Evolutionary conservation across 2,329 filamentous ascomycete genomes (phyloP), one percentile per base, ranked within the genome.

Genomic region (Aspergillus ochraceoroseus): DNA sequence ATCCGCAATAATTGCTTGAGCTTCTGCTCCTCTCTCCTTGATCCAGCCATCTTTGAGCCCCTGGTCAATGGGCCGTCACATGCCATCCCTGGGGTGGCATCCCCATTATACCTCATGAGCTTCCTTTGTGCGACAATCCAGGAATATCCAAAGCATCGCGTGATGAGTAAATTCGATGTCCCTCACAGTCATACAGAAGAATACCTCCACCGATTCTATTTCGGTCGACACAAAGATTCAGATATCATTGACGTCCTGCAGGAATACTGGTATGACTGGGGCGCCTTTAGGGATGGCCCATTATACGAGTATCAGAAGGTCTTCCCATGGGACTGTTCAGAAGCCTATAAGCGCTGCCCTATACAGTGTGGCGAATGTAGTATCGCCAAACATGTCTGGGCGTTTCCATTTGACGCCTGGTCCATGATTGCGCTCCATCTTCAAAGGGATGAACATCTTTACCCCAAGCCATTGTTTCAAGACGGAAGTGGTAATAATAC

Each of bases 291-390:
- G 1, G 38, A 29, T 5, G 38, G 32, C 7, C 26, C 27, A 5
- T 7, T 41, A 30, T 72, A 71, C 47, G 52, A 43, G 7, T 63
- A 69, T 32, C 67, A 70, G 37, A 59, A 66, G 35, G 30, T 70
- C 11, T 72, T 72, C 32, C 70, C 67, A 0, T 72, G 68, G 68
- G 70, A 72, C 41, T 73, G 70, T 48, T 72, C 68, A 3, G 67
- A 71, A 44, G 70, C 68, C 1, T 70, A 64, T 37, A 54, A 53
- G 4, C 46, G 59, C 15, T 65, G 66, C 31, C 64, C 63, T 0
- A 55, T 55, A 3, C 55, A 46, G 7, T 72, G 69, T 42, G 62
- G 63, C 7, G 34, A 53, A 9, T 72, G 69, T 48, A 70, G 66
- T 41, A 49, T 72, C 3, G 45, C 69, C 3, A 72, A 71, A 44